Conservation (phyloP, 2,329 filamentous ascomycete species). For the Claviceps arundinis region DNA sequence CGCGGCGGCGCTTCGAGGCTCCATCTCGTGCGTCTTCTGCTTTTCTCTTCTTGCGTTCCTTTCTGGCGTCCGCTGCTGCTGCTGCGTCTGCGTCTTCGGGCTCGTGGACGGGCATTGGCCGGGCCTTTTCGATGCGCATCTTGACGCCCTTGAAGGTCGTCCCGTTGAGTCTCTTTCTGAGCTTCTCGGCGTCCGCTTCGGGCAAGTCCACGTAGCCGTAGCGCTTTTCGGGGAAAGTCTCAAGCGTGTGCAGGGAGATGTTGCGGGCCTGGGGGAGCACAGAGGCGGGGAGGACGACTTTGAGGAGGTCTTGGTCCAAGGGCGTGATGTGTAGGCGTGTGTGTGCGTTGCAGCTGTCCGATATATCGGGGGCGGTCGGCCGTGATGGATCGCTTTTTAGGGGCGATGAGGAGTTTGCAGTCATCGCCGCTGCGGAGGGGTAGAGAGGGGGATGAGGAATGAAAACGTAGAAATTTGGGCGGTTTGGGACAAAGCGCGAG, state of each 20-base stretch:
- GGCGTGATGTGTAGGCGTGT: slow-evolving; percentile 70
- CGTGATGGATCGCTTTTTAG: not conserved
- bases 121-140: slow-evolving; percentile 71
- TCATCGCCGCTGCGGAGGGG: not conserved
- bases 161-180: slow-evolving; percentile 84
- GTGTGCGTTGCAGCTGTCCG: slow-evolving; percentile 6
- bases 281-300: slow-evolving; percentile 56
- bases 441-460: not conserved
- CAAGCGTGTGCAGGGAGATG: slow-evolving; percentile 75
- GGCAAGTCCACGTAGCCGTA: slow-evolving; percentile 89
- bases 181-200: slow-evolving; percentile 67
- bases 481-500: not conserved
- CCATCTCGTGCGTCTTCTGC: slow-evolving; percentile 8
- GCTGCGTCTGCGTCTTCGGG: not conserved
- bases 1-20: slow-evolving; percentile 38
- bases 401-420: not conserved
- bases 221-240: slow-evolving; percentile 78
- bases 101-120: slow-evolving; percentile 12
- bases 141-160: slow-evolving; percentile 73
- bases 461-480: not conserved
- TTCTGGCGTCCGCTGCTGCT: slow-evolving; percentile 2
- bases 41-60: slow-evolving; percentile 17
- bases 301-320: slow-evolving; percentile 61
- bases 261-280: slow-evolving; percentile 55
- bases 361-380: not conserved